Base-by-base conservation (phyloP, 1,139 yeast species). In the Blastobotrys capitulatus region DNA sequence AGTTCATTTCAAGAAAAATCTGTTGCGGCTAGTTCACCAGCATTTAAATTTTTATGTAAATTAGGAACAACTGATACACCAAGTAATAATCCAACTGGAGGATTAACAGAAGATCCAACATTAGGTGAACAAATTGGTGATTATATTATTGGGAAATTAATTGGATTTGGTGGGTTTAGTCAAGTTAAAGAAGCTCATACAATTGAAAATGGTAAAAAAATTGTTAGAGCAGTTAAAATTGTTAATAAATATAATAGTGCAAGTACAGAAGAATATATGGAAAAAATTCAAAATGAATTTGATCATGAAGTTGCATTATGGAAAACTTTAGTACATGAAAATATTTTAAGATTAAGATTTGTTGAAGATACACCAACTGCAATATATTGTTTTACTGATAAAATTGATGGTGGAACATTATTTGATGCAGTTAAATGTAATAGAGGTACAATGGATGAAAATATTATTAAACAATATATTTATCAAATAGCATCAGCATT, bases 151-250 rank as follows among this genome's bases (percentile, higher is more conserved):
- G 96, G 95, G 0, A 81, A 80, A 57, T 77, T 84, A n/a, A 82
- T 89, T 55, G 96, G 96, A 0, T 80, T 79, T 62, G 97, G 97
- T 9, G 95, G 96, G 0, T 89, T 94, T 85, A 95, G 96, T 2
- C 78, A 85, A 32, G 85, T 90, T n/a, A 72, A 95, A 53, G 94
- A 86, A 63, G 87, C 94, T 54, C 63, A 61, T 35, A 65, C 67
- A 51, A 65, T 65, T 50, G 64, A 61, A 60, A 42, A 54, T 16
- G 82, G 82, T 1, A 41, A 54, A 31, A 56, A 58, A 48, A 68
- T 69, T 6, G 67, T 75, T 0, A 75, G 77, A 55, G 97, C 96
- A 0, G 81, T 88, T 60, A 89, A 89, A 64, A 82, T 89, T 42
- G 89, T 89, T 31, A 77, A 78, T 46, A 64, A 63, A 49, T 47